Conservation (phyloP, 345 rosid species). For the Hibiscus mutabilis region DNA sequence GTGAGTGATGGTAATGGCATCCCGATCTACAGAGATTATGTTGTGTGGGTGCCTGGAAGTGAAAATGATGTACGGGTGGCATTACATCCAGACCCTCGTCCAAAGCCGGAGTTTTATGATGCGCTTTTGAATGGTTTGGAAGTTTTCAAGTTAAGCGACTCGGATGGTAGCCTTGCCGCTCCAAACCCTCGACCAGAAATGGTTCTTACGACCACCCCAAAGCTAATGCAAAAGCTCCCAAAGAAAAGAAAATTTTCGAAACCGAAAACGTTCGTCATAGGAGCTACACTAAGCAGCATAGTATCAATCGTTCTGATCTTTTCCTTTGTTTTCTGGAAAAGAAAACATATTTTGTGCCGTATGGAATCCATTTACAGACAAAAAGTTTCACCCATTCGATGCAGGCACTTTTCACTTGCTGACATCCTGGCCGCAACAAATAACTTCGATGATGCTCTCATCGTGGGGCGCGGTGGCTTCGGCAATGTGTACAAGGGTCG, state of each 20-base stretch:
- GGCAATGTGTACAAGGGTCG: slow-evolving; percentile 25
- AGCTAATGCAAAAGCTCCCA: neutral
- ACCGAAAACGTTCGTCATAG: slow-evolving; percentile 1
- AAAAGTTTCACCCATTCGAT: slow-evolving; percentile 19
- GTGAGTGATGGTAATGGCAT: slow-evolving; percentile 15
- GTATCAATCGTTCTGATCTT: neutral
- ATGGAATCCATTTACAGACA: slow-evolving; percentile 18
- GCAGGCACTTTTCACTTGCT: slow-evolving; percentile 31
- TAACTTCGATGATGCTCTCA: slow-evolving; percentile 36
- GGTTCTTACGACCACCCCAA: neutral
- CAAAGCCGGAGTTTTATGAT: neutral
- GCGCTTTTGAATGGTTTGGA: slow-evolving; percentile 48
- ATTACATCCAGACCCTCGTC: neutral
- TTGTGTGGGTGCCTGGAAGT: slow-evolving; percentile 8
- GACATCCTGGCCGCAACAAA: slow-evolving; percentile 41
- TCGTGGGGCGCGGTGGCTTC: slow-evolving; percentile 40
- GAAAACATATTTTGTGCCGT: neutral
- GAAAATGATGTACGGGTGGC: slow-evolving; percentile 24
- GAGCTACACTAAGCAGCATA: slow-evolving; percentile 21
- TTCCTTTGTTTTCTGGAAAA: neutral
- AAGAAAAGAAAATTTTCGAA: neutral
- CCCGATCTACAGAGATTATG: slow-evolving; percentile 25
- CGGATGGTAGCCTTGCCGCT: slow-evolving; percentile 9
- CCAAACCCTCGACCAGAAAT: slow-evolving; percentile 20
- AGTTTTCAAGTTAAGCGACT: slow-evolving; percentile 35